Evolutionary conservation across 805 yeast species (phyloP).

Genomic region (Candida khao-thaluensis): DNA sequence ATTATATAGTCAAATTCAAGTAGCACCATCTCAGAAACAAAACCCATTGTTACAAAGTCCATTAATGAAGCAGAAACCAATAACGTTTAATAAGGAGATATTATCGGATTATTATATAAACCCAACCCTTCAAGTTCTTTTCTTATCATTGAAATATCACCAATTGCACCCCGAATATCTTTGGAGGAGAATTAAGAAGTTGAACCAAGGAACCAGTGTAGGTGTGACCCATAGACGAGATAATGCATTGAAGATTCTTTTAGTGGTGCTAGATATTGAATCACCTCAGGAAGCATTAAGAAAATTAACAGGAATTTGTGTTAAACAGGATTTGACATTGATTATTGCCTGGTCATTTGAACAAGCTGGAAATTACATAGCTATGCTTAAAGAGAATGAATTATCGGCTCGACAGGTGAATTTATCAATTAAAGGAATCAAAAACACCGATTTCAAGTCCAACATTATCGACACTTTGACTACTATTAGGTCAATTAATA

Average conservation of each 20-base stretch:
- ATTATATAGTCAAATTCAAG: conserved; percentile 38
- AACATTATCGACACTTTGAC: conserved; percentile 47
- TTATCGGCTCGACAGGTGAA: conserved; percentile 28
- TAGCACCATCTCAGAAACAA: conserved; percentile 66
- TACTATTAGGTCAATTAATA: conserved; percentile 46
- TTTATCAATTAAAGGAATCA: conserved; percentile 41
- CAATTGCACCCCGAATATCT: conserved; percentile 76
- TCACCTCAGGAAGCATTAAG: conserved; percentile 51
- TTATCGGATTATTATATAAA: conserved; percentile 62
- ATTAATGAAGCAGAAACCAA: conserved; percentile 48
- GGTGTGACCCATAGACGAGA: conserved; percentile 28
- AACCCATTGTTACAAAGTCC: conserved; percentile 62
- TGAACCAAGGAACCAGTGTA: conserved; percentile 34
- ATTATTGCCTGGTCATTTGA: conserved; percentile 54
- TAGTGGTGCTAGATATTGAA: conserved; percentile 66
- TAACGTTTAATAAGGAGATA: conserved; percentile 56
- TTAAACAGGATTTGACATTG: conserved; percentile 49
- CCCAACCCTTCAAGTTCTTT: conserved; percentile 54
- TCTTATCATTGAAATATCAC: conserved; percentile 69
- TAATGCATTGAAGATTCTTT: conserved; percentile 49
- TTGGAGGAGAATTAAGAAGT: conserved; percentile 50
- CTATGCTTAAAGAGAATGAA: conserved; percentile 37
- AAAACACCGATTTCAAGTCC: conserved; percentile 44
- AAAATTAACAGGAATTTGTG: conserved; percentile 46
- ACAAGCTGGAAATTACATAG: conserved; percentile 45